Evolutionary conservation across 2,329 filamentous ascomycete species (phyloP), one percentile per base, ranked within the genome.

Genomic region (Alternaria dauci): DNA sequence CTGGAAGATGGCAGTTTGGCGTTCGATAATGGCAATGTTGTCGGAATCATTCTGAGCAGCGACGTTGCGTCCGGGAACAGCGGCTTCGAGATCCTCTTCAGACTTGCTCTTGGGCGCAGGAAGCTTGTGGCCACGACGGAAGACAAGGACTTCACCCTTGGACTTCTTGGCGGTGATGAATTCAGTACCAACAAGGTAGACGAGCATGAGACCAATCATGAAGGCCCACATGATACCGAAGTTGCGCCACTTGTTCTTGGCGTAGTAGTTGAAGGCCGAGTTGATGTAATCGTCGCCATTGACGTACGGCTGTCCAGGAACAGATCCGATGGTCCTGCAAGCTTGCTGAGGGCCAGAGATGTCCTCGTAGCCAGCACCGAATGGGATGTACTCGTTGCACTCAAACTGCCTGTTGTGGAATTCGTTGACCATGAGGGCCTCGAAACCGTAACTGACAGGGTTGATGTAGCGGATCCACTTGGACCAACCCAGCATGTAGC

Each of bases 381-480:
- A 53, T 1, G 85, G 84, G 16, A 87, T 75, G 38, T 80, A 82
- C 1, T 66, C 62, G 1, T 71, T 72, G 64, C 85, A 88, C 1
- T 54, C 47, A 74, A 90, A 95, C 0, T 87, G 63, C 16, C 89
- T 86, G 60, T 82, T 80, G 68, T 88, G 78, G 69, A 96, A 96
- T 77, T 97, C 93, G 78, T 96, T 96, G 65, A 91, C 85, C 85
- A 94, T 90, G 26, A 96, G 83, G 0, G 88, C 83, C 76, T 96
- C 92, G 71, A 96, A 96, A 0, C 88, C 88, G 66, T 96, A 96
- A 1, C 87, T 88, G 11, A 96, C 85, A 2, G 92, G 91, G 62
- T 96, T 89, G 39, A 95, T 81, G 74, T 92, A 94, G 74, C 90
- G 91, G 63, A 96, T 87, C 93, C 93, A 96, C 61, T 88, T 85